Evolutionary conservation across 225 moss, liverwort and hornwort species (phyloP).

Genomic region (Sphagnum tenellum): DNA sequence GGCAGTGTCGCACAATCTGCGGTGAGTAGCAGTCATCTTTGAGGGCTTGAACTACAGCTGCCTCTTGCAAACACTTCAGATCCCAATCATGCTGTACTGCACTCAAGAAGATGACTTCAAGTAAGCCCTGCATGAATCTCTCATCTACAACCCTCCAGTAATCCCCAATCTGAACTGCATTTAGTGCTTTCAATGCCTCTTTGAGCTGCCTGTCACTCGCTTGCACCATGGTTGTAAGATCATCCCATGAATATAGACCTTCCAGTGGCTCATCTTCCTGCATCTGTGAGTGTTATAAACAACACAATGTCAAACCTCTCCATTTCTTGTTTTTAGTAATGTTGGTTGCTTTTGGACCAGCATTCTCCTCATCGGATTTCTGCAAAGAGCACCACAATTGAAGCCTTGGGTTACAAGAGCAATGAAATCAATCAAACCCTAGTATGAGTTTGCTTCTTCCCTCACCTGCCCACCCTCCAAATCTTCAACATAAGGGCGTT

Average conservation of each 20-base stretch:
- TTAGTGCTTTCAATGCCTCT: conserved; percentile 41
- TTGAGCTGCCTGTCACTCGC: conserved; percentile 59
- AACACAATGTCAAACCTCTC: no score
- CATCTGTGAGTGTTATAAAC: no score
- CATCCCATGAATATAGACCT: conserved; percentile 61
- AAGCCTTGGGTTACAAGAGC: no score
- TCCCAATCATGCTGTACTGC: conserved; percentile 78
- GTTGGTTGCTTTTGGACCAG: no score
- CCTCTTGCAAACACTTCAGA: conserved; percentile 42
- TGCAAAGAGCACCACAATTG: no score
- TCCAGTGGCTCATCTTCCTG: conserved; percentile 6
- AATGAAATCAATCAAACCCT: no score
- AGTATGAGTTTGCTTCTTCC: no score
- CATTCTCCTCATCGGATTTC: no score
- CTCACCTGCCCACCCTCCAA: conserved; percentile 51
- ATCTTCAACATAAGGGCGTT: conserved; percentile 64
- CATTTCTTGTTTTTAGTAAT: no score
- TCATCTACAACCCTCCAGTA: conserved; percentile 65
- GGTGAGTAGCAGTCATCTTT: conserved; percentile 64
- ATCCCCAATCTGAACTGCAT: conserved; percentile 67
- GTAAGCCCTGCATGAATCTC: conserved; percentile 58
- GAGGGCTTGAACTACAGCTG: conserved; percentile 43
- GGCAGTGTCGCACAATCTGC: conserved; percentile 58
- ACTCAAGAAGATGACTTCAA: conserved; percentile 66
- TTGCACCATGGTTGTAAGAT: conserved; percentile 57